Evolutionary conservation across 2,329 filamentous ascomycete genomes (phyloP).

Genomic region (Hypoxylon sp.): DNA sequence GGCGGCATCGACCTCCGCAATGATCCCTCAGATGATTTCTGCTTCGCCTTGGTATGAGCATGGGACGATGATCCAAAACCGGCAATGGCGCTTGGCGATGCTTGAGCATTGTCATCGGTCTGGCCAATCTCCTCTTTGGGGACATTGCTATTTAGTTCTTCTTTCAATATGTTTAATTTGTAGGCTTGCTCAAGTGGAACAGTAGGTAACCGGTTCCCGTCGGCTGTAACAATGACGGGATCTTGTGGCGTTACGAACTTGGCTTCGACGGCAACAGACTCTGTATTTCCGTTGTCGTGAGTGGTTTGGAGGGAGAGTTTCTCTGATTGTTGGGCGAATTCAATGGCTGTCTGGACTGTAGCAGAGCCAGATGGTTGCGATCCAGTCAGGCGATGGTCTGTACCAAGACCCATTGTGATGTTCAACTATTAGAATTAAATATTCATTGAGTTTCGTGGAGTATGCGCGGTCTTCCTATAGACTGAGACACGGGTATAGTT

Average conservation of each 20-base stretch:
- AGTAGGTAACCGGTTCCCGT: conserved; percentile 76
- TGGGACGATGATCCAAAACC: conserved; percentile 39
- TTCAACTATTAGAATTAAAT: conserved; percentile 10
- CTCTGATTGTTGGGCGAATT: conserved; percentile 74
- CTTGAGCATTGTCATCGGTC: conserved; percentile 42
- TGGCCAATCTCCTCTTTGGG: conserved; percentile 50
- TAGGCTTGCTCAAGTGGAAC: conserved; percentile 79
- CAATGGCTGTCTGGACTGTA: conserved; percentile 62
- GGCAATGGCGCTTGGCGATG: conserved; percentile 40
- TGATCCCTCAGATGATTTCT: conserved; percentile 64
- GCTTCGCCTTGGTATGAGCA: conserved; percentile 56
- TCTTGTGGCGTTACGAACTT: conserved; percentile 78
- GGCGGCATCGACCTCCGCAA: conserved; percentile 69
- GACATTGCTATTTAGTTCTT: conserved; percentile 58
- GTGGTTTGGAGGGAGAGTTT: conserved; percentile 64
- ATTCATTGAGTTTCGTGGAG: conserved; percentile 26
- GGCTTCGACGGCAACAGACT: conserved; percentile 72
- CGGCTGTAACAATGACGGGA: conserved; percentile 77
- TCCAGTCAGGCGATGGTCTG: conserved; percentile 35
- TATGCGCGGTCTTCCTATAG: neutral
- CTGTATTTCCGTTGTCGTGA: conserved; percentile 48
- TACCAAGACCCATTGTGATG: conserved; percentile 43
- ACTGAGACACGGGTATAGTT: conserved; percentile 7
- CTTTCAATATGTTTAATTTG: conserved; percentile 75
- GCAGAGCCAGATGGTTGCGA: conserved; percentile 45